These are phyloP conservation scores for Isabelozyma gotoi DNA, from an alignment of 805 yeast species.

Conservation along the genomic window DNA sequence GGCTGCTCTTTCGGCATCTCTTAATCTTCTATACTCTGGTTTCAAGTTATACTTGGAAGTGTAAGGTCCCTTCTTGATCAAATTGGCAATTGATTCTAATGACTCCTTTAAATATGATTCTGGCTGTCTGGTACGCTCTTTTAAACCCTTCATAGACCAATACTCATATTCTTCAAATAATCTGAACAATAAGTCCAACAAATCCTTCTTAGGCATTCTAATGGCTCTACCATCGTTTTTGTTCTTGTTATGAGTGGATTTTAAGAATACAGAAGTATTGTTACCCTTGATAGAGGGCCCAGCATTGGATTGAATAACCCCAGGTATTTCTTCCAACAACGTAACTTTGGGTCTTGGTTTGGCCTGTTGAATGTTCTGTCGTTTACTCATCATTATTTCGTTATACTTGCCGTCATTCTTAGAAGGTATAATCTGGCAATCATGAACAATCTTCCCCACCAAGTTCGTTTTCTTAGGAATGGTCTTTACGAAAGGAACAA, in stretches of 20 bases:
- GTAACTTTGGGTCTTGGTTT: constrained; percentile 65
- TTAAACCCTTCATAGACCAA: constrained; percentile 93
- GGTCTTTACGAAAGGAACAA: constrained; percentile 80
- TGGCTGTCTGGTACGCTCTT: constrained; percentile 94
- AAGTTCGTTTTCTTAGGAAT: constrained; percentile 86
- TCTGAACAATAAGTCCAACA: constrained; percentile 83
- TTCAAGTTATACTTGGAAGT: constrained; percentile 87
- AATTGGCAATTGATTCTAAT: constrained; percentile 81
- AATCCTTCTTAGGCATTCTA: constrained; percentile 89
- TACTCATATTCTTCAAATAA: constrained; percentile 93
- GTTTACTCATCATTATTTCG: constrained; percentile 53
- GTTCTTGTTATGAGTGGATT: constrained; percentile 33
- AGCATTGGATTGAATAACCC: constrained; percentile 82
- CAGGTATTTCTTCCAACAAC: constrained; percentile 75
- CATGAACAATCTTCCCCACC: constrained; percentile 87
- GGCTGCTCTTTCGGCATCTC: constrained; percentile 75
- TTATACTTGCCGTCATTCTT: constrained; percentile 68
- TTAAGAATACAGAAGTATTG: constrained; percentile 67
- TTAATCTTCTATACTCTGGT: constrained; percentile 81
- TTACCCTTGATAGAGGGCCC: constrained; percentile 78
- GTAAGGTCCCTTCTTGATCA: constrained; percentile 94
- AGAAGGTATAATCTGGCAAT: constrained; percentile 84
- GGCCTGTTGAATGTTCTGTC: constrained; percentile 49
- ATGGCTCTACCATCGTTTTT: constrained; percentile 84
- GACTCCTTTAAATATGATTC: constrained; percentile 90